Base-by-base conservation (phyloP, 768 basidiomycete genomes). In the Kwoniella sp. region DNA sequence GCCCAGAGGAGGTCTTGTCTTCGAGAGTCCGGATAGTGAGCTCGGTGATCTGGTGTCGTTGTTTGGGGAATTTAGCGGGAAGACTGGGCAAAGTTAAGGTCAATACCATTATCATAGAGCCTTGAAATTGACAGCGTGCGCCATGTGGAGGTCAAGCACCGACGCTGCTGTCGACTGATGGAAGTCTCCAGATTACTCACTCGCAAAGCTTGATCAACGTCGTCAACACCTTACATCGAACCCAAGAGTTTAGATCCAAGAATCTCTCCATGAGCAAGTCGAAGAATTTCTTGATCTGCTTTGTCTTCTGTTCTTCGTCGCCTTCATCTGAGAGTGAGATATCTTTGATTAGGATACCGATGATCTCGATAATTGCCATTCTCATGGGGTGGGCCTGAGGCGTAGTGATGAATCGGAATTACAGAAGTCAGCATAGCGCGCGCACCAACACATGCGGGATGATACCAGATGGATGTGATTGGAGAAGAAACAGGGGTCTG, bases 351-450 rank as follows among this genome's bases (percentile, higher is more conserved):
- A 98, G 86, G 63, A 84, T 82, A 5, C 91, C 92, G 44, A 98
- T 86, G 61, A 94, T 85, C 77, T 98, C 95, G 55, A 99, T 86
- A 60, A 99, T 84, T 1, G 92, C 91, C 83, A 92, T 89, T 46
- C 96, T 91, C 88, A 99, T 93, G 0, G 93, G 91, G 76, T 98
- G 96, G 0, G 93, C 88, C 92, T 96, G 70, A 37, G 12, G 40
- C 10, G 17, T 44, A 19, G 17, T 10, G 17, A 19, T n/a, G n/a
- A n/a, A n/a, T n/a, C n/a, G n/a, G n/a, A n/a, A n/a, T n/a, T n/a
- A n/a, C n/a, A n/a, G n/a, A n/a, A n/a, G n/a, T n/a, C n/a, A n/a
- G n/a, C n/a, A n/a, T n/a, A n/a, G n/a, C n/a, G n/a, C n/a, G n/a
- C n/a, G n/a, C n/a, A n/a, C n/a, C n/a, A n/a, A n/a, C n/a, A n/a